These are phyloP conservation scores for Trichomonas tenax DNA, from an alignment of 208 protist species.

Conservation along the genomic window DNA sequence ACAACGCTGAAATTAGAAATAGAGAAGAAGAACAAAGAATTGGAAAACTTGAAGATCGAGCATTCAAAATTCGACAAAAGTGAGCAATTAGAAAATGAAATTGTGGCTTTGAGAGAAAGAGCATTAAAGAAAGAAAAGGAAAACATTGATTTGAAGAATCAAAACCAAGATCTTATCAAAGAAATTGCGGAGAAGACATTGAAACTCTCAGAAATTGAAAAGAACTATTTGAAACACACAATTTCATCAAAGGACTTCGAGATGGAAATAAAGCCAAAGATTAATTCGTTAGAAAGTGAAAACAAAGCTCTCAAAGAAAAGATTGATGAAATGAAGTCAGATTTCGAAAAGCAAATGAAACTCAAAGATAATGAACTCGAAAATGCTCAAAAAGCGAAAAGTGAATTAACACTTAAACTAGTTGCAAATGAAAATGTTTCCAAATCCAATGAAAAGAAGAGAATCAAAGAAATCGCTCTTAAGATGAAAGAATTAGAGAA, in stretches of 20 bases:
- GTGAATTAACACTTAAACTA: neutral
- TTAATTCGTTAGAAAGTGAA: neutral
- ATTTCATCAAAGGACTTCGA: neutral
- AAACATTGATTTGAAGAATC: neutral
- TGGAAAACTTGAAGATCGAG: neutral
- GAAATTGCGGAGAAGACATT: neutral
- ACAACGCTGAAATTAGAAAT: neutral
- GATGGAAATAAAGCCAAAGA: neutral
- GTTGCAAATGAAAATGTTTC: neutral
- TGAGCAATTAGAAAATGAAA: neutral
- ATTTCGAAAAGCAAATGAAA: neutral
- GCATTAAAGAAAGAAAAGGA: neutral
- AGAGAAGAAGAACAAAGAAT: neutral
- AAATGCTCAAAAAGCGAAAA: neutral
- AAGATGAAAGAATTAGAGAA: neutral
- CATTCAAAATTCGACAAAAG: neutral
- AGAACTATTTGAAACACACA: neutral
- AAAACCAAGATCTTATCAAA: neutral
- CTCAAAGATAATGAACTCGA: neutral
- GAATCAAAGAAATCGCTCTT: neutral
- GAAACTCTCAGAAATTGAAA: neutral
- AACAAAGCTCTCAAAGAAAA: neutral
- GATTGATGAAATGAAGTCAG: neutral
- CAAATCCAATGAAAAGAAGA: neutral
- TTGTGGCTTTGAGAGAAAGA: neutral